A percentile compares a stretch with the other conserved stretches of the same genome.
Conservation (phyloP, 208 protist genomes). For the Trypanosoma lewisi region DNA sequence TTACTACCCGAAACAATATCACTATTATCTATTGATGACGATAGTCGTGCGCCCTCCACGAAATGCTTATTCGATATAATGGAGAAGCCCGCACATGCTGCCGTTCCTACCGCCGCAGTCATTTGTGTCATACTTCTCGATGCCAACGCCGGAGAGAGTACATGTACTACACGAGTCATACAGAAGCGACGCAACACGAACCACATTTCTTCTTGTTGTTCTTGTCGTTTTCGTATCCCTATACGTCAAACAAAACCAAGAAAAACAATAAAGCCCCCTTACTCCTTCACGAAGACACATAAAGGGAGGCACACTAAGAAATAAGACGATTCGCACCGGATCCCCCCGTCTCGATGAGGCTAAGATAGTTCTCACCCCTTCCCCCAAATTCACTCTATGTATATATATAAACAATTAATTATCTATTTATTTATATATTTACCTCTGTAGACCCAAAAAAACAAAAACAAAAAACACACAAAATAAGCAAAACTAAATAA, state of each 20-base stretch:
- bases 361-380: too few species aligned
- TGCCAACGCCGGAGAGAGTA: neutral
- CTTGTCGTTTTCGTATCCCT: neutral
- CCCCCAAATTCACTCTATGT: too few species aligned
- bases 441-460: neutral
- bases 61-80: neutral
- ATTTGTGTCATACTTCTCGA: neutral
- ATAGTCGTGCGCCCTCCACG: neutral
- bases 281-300: too few species aligned
- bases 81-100: slow-evolving; percentile 1
- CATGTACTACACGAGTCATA: neutral
- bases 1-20: too few species aligned
- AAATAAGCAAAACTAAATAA: too few species aligned
- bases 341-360: too few species aligned
- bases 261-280: too few species aligned
- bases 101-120: neutral
- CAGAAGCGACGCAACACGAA: neutral
- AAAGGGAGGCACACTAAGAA: too few species aligned
- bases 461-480: neutral
- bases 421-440: too few species aligned
- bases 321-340: too few species aligned
- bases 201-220: neutral
- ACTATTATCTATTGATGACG: too few species aligned
- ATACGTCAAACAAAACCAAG: neutral
- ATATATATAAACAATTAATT: too few species aligned